Evolutionary conservation across 192 early-diverging fungal genomes (phyloP).

Genomic region (Chytriomyces confervae): DNA sequence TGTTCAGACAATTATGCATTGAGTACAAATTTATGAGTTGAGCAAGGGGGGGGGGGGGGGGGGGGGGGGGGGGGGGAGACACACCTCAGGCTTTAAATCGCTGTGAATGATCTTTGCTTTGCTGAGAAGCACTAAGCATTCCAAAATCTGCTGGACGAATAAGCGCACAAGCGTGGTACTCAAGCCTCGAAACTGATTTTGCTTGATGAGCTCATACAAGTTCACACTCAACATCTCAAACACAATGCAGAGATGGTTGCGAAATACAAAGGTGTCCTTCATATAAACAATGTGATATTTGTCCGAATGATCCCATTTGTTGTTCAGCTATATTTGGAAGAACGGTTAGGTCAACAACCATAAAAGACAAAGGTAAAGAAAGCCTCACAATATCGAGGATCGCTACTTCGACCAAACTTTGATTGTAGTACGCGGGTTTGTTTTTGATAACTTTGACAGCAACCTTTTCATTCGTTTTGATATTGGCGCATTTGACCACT

Average conservation of each 20-base stretch:
- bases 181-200: constrained; percentile 94
- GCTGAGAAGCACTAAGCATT: constrained; percentile 84
- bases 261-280: constrained; percentile 91
- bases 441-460: constrained; percentile 99
- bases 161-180: constrained; percentile 92
- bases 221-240: constrained; percentile 97
- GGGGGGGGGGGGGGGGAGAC: background rate
- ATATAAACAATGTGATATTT: constrained; percentile 89
- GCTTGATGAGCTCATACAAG: constrained; percentile 97
- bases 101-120: constrained; percentile 94
- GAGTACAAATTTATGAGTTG: background rate
- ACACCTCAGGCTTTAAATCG: constrained; percentile 93
- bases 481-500: constrained; percentile 94
- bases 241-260: constrained; percentile 92
- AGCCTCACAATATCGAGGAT: constrained; percentile 80
- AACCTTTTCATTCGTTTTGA: constrained; percentile 88
- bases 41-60: background rate
- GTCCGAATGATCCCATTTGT: constrained; percentile 83
- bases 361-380: background rate
- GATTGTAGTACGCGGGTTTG: constrained; percentile 96
- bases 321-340: constrained; percentile 73
- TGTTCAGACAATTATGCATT: background rate
- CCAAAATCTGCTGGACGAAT: constrained; percentile 92
- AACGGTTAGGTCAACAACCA: constrained; percentile 2
- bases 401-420: constrained; percentile 95